A percentile compares a stretch with the other conserved stretches of the same genome.
Conservation (phyloP, 2,329 filamentous ascomycete species). For the Elsinoe australis region DNA sequence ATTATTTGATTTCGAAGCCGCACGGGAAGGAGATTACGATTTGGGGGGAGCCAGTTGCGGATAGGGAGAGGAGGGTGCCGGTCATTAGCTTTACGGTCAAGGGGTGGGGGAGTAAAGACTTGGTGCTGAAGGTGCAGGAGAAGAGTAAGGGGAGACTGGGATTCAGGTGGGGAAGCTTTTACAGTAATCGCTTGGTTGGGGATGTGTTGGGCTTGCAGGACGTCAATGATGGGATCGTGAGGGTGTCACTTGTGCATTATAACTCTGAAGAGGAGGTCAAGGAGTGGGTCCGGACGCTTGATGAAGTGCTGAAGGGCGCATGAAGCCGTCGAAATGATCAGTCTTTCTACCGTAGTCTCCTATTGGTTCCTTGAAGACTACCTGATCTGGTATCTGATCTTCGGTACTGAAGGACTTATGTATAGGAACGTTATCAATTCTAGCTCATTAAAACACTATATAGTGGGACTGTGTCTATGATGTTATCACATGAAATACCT, state of each 20-base stretch:
- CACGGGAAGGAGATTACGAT: constrained; percentile 45
- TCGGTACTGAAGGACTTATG: too few species aligned
- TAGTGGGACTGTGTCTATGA: too few species aligned
- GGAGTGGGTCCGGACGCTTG: constrained; percentile 45
- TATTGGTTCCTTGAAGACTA: too few species aligned
- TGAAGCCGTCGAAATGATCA: too few species aligned
- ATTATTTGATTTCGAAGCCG: constrained; percentile 47
- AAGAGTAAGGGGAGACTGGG: constrained; percentile 46
- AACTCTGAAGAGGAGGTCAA: constrained; percentile 59
- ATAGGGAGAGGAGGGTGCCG: constrained; percentile 48
- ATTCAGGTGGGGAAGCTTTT: constrained; percentile 61
- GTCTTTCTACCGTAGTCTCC: too few species aligned
- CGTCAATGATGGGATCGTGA: constrained; percentile 54
- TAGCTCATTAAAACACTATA: too few species aligned
- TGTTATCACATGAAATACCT: too few species aligned
- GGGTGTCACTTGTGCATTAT: constrained; percentile 67
- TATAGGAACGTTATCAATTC: too few species aligned
- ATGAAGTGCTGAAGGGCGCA: constrained; percentile 34
- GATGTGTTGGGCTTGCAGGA: constrained; percentile 48
- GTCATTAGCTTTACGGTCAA: constrained; percentile 60
- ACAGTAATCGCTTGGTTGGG: constrained; percentile 55
- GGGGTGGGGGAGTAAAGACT: constrained; percentile 47
- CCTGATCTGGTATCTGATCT: too few species aligned
- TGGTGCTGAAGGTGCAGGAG: constrained; percentile 57
- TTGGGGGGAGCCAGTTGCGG: constrained; percentile 48